phyloP scores from a whole-genome alignment of 2,329 filamentous ascomycete species.

The Aureobasidium sp. region DNA sequence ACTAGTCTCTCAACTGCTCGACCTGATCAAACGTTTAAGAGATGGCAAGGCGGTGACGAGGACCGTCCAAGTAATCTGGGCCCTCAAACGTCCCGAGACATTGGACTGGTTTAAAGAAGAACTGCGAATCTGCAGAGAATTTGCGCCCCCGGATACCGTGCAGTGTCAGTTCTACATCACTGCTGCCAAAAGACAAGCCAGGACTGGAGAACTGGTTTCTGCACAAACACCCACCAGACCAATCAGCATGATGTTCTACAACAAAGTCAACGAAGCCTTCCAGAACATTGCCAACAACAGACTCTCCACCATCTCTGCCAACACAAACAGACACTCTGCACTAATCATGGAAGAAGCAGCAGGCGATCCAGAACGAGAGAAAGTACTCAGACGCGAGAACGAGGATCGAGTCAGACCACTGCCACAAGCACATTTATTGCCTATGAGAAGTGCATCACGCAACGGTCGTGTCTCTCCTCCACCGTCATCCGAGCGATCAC shows the following conservation, averaged over 20 bases:
- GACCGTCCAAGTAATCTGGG: slow-evolving; percentile 88
- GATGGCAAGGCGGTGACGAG: slow-evolving; percentile 90
- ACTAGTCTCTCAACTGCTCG: slow-evolving; percentile 80
- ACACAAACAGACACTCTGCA: slow-evolving; percentile 60
- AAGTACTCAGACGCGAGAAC: slow-evolving; percentile 69
- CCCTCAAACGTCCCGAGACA: slow-evolving; percentile 79
- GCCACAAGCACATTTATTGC: slow-evolving; percentile 45
- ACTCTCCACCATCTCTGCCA: slow-evolving; percentile 30
- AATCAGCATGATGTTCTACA: slow-evolving; percentile 68
- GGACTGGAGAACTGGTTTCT: slow-evolving; percentile 42
- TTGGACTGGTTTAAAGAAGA: slow-evolving; percentile 99
- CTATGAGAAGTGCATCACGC: slow-evolving; percentile 17
- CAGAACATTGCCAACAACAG: slow-evolving; percentile 74
- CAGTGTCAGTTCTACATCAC: slow-evolving; percentile 95
- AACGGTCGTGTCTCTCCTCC: slow-evolving; percentile 16
- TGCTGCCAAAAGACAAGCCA: slow-evolving; percentile 51
- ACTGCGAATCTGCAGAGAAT: slow-evolving; percentile 81
- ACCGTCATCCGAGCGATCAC: slow-evolving; percentile 17
- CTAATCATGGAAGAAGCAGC: slow-evolving; percentile 73
- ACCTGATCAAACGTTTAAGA: slow-evolving; percentile 93
- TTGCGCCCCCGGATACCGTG: slow-evolving; percentile 77
- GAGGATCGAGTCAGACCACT: slow-evolving; percentile 79
- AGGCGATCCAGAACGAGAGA: slow-evolving; percentile 69
- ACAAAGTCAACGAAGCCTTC: slow-evolving; percentile 80
- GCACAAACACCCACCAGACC: slow-evolving; percentile 46